Evolutionary conservation across 257 asterid genomes (phyloP).

Genomic region (Salvia rosmarinus): DNA sequence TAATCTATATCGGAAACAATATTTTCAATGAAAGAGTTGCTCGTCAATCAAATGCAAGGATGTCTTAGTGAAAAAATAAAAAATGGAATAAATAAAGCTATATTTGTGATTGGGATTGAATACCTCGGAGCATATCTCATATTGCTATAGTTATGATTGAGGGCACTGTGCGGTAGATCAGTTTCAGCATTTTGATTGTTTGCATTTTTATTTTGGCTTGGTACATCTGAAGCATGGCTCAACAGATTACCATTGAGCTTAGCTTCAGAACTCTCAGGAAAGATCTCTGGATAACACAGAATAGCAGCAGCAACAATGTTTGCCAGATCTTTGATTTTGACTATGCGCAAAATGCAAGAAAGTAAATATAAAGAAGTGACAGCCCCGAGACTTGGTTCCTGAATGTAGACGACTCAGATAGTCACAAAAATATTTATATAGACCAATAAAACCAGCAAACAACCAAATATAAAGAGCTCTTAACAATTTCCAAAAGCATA

Average conservation of each 20-base stretch:
- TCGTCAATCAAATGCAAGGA: conserved; percentile 18
- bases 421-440: conserved; percentile 31
- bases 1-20: not conserved
- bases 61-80: not conserved
- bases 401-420: conserved; percentile 43
- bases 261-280: conserved; percentile 52
- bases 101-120: conserved; percentile 26
- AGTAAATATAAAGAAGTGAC: conserved; percentile 84
- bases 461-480: conserved; percentile 25
- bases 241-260: conserved; percentile 63
- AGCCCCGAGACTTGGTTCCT: conserved; percentile 80
- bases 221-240: conserved; percentile 48
- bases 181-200: conserved; percentile 35
- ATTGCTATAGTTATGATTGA: conserved; percentile 43
- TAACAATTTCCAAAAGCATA: conserved; percentile 14
- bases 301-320: conserved; percentile 88
- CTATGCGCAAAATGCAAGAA: conserved; percentile 94
- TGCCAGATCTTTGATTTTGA: conserved; percentile 96
- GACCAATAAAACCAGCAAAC: conserved; percentile 21
- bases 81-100: not conserved
- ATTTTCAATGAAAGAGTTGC: conserved; percentile 4
- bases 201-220: conserved; percentile 39
- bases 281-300: conserved; percentile 62
- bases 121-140: conserved; percentile 63
- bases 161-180: conserved; percentile 40